These are phyloP conservation scores for Malus domestica DNA, from an alignment of 306 rosid genomes.

Conservation along the genomic window ASM211411v1 NC_041791.1:30307501-30308000, in stretches of 20 bases:
- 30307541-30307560: not conserved
- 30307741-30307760: conserved; percentile 72
- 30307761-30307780: conserved; percentile 86
- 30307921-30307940: conserved; percentile 93
- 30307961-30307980: conserved; percentile 63
- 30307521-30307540: conserved; percentile 43
- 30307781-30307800: conserved; percentile 1
- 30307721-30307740: conserved; percentile 79
- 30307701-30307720: conserved; percentile 82
- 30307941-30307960: conserved; percentile 51
- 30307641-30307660: conserved; percentile 1
- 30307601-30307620: not conserved
- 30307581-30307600: conserved; percentile 2
- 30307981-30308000: conserved; percentile 19
- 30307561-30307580: not conserved
- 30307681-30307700: conserved; percentile 36
- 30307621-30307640: conserved; percentile 12
- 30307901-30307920: conserved; percentile 96
- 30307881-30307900: conserved; percentile 43
- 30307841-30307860: not conserved
- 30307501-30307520: conserved; percentile 88
- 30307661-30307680: conserved; percentile 75
- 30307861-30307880: not conserved
- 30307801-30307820: not conserved
- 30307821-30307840: not conserved